A percentile compares a stretch with the other conserved stretches of the same genome.
Conservation (phyloP, 2,329 filamentous ascomycete genomes). For the Alternaria panax region DNA sequence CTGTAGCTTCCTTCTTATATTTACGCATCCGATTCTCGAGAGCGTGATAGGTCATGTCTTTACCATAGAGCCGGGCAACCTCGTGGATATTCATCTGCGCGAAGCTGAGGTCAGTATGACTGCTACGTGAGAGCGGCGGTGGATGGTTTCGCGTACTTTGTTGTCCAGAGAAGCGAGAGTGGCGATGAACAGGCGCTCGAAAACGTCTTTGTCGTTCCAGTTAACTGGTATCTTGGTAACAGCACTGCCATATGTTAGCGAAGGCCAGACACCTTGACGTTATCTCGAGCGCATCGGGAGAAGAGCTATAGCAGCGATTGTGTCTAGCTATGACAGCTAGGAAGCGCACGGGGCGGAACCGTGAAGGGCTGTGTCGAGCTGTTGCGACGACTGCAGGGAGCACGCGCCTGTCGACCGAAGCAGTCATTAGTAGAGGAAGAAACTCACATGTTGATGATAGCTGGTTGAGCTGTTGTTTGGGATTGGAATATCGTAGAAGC, state of each 20-base stretch:
- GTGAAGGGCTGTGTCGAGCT: not conserved
- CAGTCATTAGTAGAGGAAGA: not conserved
- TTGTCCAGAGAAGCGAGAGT: constrained; percentile 47
- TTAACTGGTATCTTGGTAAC: constrained; percentile 42
- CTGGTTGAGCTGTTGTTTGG: not conserved
- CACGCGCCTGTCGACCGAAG: not conserved
- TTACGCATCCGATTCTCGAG: constrained; percentile 57
- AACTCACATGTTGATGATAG: not conserved
- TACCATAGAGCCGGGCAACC: constrained; percentile 56
- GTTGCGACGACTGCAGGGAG: not conserved
- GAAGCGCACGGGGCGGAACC: not conserved
- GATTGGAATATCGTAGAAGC: not conserved
- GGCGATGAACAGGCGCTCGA: constrained; percentile 52
- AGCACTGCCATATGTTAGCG: not conserved
- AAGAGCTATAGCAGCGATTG: not conserved
- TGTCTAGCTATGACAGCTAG: not conserved
- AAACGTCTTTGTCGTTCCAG: constrained; percentile 47
- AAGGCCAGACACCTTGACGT: not conserved
- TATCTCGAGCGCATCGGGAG: not conserved
- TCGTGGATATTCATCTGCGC: constrained; percentile 54
- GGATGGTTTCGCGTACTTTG: constrained; percentile 35
- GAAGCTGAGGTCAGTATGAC: not conserved
- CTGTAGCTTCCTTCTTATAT: constrained; percentile 52
- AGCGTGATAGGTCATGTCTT: constrained; percentile 57
- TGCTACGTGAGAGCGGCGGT: not conserved